Evolutionary conservation across 164 flowering plant genomes (phyloP).

Genomic region (Aristolochia contorta): DNA sequence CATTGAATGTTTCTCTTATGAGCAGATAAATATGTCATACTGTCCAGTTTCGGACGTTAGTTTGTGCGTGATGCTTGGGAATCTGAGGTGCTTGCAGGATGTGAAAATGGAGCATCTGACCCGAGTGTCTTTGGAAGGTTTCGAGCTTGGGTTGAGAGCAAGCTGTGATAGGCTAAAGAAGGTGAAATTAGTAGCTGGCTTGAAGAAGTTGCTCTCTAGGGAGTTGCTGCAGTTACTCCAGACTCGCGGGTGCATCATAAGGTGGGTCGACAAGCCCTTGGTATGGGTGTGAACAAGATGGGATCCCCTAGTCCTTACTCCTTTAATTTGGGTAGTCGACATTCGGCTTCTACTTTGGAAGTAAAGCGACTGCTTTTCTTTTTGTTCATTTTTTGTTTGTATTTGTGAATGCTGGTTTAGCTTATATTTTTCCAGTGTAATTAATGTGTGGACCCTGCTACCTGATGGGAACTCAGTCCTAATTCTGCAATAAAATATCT

Average conservation of each 20-base stretch:
- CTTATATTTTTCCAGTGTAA: too few species aligned
- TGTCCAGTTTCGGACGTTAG: conserved; percentile 46
- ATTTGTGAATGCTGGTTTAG: too few species aligned
- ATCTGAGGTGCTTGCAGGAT: conserved; percentile 56
- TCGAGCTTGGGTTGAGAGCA: conserved; percentile 55
- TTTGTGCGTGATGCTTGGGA: conserved; percentile 42
- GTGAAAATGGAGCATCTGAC: conserved; percentile 47
- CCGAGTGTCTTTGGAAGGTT: conserved; percentile 38
- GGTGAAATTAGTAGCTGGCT: conserved; percentile 39
- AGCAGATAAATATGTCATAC: conserved; percentile 56
- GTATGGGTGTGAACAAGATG: not conserved
- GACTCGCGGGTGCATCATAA: conserved; percentile 45
- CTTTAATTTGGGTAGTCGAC: too few species aligned
- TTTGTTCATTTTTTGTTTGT: too few species aligned
- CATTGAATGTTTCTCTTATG: not conserved
- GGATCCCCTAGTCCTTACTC: too few species aligned
- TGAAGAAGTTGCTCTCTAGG: conserved; percentile 34
- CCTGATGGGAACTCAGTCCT: too few species aligned
- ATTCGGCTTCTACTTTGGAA: too few species aligned
- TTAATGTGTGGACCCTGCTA: too few species aligned
- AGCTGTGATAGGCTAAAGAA: conserved; percentile 46
- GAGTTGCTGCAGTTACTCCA: conserved; percentile 36
- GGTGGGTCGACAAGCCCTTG: conserved; percentile 36
- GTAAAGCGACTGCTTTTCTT: too few species aligned
- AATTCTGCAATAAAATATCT: too few species aligned